Evolutionary conservation across 495 filamentous ascomycete species (phyloP).

Genomic region (Copromyces sp.): DNA sequence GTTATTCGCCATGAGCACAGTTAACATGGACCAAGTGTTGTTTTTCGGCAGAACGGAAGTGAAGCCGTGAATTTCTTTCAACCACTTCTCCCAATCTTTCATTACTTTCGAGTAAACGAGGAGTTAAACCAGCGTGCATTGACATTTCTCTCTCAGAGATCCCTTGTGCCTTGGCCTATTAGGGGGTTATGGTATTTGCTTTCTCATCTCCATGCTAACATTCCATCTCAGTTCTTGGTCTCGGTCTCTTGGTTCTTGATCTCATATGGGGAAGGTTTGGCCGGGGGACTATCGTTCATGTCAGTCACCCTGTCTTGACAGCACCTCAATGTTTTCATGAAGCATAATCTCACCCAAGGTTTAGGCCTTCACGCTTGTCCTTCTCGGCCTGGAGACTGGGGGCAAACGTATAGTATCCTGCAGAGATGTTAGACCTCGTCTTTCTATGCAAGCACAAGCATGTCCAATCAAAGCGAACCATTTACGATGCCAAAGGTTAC

Average conservation of each 20-base stretch:
- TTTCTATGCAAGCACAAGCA: not conserved
- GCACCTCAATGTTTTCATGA: not conserved
- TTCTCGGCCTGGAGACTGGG: constrained; percentile 30
- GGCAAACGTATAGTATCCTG: constrained; percentile 36
- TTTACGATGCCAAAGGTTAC: constrained; percentile 19
- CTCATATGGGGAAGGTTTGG: not conserved
- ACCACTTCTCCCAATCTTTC: not conserved
- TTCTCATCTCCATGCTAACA: not conserved
- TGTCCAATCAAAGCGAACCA: constrained; percentile 3
- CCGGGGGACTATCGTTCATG: not conserved
- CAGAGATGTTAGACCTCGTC: constrained; percentile 2
- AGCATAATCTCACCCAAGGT: constrained; percentile 6
- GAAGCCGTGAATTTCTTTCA: not conserved
- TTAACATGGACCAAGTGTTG: too few species aligned
- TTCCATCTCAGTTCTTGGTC: not conserved
- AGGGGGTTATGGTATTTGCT: not conserved
- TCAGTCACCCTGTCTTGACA: not conserved
- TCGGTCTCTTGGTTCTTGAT: not conserved
- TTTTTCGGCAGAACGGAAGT: not conserved
- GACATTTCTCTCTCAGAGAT: not conserved
- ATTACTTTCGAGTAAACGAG: not conserved
- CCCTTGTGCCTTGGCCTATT: not conserved
- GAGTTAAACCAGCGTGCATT: not conserved
- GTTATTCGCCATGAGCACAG: not conserved
- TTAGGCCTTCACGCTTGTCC: constrained; percentile 13